Conservation (phyloP, 129 eudicot species). For the Solidago caesia region DNA sequence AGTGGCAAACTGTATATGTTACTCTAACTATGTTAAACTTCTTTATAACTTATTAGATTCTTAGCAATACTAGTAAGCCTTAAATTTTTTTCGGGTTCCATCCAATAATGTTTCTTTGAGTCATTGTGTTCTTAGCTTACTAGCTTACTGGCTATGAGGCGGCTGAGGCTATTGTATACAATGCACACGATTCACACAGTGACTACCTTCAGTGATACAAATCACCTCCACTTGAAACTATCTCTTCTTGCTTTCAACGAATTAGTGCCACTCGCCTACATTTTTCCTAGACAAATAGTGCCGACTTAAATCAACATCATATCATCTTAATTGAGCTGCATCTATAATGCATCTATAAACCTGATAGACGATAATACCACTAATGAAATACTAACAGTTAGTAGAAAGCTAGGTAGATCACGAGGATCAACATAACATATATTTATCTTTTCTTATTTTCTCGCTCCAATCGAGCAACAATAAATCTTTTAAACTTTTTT, state of each 20-base stretch:
- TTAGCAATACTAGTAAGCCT: background rate
- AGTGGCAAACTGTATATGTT: too few species aligned
- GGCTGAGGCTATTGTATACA: background rate
- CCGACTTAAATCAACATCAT: conserved; percentile 4
- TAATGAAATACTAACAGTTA: too few species aligned
- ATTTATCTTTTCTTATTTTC: too few species aligned
- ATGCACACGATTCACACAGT: background rate
- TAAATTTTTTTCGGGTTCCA: background rate
- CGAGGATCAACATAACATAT: conserved; percentile 2
- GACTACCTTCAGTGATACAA: background rate
- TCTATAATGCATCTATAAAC: background rate
- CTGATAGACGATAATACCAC: too few species aligned
- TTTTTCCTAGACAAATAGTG: background rate
- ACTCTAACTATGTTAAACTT: conserved; percentile 12
- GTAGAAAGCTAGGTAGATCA: conserved; percentile 9
- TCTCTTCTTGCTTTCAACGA: conserved; percentile 2
- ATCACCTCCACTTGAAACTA: conserved; percentile 12
- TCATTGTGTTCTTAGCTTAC: too few species aligned
- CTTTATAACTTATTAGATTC: background rate
- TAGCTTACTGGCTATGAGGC: background rate
- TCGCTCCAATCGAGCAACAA: too few species aligned
- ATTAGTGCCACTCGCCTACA: conserved; percentile 7
- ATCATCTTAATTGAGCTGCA: background rate
- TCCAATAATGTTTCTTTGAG: background rate
- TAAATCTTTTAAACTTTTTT: too few species aligned